These are phyloP conservation scores for Decorospora gaudefroyi DNA, from an alignment of 2,329 filamentous ascomycete species.

Conservation along the genomic window DNA sequence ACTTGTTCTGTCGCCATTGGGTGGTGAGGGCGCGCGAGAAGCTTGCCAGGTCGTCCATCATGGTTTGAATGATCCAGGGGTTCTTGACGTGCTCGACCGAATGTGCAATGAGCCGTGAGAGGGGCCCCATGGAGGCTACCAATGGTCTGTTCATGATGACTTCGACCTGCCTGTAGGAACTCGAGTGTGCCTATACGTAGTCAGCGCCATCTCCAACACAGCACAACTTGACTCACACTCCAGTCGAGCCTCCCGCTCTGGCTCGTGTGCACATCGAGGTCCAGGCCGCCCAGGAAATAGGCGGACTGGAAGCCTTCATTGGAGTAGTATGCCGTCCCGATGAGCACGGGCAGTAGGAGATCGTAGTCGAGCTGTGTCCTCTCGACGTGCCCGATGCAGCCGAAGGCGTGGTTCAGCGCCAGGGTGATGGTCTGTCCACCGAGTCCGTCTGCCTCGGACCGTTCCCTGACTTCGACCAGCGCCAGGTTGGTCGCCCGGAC, in stretches of 20 bases:
- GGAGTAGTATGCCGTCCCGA: constrained; percentile 69
- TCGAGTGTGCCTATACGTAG: constrained; percentile 52
- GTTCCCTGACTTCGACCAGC: constrained; percentile 60
- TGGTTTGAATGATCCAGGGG: constrained; percentile 54
- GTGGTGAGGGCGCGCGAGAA: constrained; percentile 70
- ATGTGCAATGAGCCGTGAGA: constrained; percentile 68
- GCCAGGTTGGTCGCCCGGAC: constrained; percentile 78
- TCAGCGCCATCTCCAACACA: constrained; percentile 5
- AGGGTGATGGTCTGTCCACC: constrained; percentile 62
- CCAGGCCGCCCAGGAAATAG: constrained; percentile 72
- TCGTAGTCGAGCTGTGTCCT: constrained; percentile 67
- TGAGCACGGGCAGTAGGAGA: constrained; percentile 67
- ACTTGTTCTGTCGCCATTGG: constrained; percentile 74
- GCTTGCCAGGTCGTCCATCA: constrained; percentile 66
- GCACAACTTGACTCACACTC: constrained; percentile 48
- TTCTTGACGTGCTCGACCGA: constrained; percentile 63
- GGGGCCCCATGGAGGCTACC: constrained; percentile 67
- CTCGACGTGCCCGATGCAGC: constrained; percentile 66
- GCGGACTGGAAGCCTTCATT: constrained; percentile 75
- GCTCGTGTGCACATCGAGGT: constrained; percentile 66
- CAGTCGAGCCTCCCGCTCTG: constrained; percentile 63
- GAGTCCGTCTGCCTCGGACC: constrained; percentile 57
- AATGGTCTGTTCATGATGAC: constrained; percentile 64
- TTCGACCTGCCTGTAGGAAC: constrained; percentile 64
- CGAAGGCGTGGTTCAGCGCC: constrained; percentile 77